Conservation (phyloP, 371 early-diverging fungal species). For the Mortierella sp. region DNA sequence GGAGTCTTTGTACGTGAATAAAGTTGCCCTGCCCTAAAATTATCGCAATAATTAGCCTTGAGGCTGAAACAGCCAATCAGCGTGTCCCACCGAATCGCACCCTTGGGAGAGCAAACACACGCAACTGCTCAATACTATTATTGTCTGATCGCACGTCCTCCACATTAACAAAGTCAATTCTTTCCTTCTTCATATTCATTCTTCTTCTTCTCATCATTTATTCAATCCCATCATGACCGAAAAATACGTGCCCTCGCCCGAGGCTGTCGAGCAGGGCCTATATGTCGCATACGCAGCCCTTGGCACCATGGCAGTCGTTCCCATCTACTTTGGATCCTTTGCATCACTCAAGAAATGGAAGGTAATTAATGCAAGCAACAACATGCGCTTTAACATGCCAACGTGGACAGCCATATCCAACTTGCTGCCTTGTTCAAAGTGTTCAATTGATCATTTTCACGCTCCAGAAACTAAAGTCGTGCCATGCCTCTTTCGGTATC, state of each 20-base stretch:
- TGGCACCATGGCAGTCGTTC: slow-evolving; percentile 87
- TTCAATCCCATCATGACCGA: slow-evolving; percentile 28
- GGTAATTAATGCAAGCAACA: slow-evolving; percentile 57
- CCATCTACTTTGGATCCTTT: slow-evolving; percentile 91
- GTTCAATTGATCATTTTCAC: background rate
- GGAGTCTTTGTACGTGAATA: too few relatives aligned
- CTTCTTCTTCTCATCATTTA: slow-evolving; percentile 3
- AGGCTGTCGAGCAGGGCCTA: slow-evolving; percentile 59
- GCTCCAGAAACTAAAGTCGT: background rate
- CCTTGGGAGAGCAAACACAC: background rate
- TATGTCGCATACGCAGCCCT: slow-evolving; percentile 91
- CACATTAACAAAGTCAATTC: slow-evolving; percentile 3
- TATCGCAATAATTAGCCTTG: background rate
- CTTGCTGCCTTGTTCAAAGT: background rate
- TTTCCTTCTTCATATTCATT: slow-evolving; percentile 11
- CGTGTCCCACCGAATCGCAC: slow-evolving; percentile 30
- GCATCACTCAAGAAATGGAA: slow-evolving; percentile 81
- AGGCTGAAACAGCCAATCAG: slow-evolving; percentile 28
- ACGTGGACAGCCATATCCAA: background rate
- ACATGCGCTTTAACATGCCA: slow-evolving; percentile 4
- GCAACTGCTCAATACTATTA: background rate
- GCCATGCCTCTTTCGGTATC: background rate
- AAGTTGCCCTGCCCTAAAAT: background rate
- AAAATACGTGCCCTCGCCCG: slow-evolving; percentile 51
- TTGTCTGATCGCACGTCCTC: background rate